Percentiles rank a stretch among this genome's conserved stretches.
Evolutionary conservation across 495 filamentous ascomycete species (phyloP).

Genomic region (Penicillium steckii): DNA sequence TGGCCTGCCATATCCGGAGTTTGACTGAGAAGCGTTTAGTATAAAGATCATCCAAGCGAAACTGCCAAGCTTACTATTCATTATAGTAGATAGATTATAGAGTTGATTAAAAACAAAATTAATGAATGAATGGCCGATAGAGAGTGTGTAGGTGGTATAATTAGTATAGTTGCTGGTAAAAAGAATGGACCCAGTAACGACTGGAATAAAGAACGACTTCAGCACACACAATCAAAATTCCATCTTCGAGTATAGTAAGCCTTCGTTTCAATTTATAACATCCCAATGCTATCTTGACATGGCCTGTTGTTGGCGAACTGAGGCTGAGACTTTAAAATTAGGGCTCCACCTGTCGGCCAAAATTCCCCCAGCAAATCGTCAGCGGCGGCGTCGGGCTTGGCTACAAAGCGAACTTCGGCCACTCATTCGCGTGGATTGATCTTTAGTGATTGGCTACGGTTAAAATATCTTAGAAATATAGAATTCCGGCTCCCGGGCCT

Average conservation of each 20-base stretch:
- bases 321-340: constrained; percentile 1
- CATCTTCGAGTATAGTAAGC: not conserved
- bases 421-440: not conserved
- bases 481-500: not conserved
- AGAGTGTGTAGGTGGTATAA: too few relatives aligned
- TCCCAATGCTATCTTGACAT: not conserved
- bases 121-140: not conserved
- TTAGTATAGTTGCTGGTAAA: not conserved
- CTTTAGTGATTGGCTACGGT: not conserved
- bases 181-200: not conserved
- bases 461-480: not conserved
- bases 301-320: not conserved
- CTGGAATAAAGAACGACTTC: not conserved
- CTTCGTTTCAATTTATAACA: not conserved
- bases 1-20: not conserved
- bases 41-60: not conserved
- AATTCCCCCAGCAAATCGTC: not conserved
- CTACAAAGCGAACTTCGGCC: not conserved
- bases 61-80: not conserved
- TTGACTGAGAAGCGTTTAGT: not conserved
- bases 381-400: not conserved
- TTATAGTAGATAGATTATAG: not conserved
- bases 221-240: not conserved
- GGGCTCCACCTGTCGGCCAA: not conserved
- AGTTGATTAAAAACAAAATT: not conserved